Evolutionary conservation across 805 yeast species (phyloP).

Genomic region (Spathaspora hagerdaliae): DNA sequence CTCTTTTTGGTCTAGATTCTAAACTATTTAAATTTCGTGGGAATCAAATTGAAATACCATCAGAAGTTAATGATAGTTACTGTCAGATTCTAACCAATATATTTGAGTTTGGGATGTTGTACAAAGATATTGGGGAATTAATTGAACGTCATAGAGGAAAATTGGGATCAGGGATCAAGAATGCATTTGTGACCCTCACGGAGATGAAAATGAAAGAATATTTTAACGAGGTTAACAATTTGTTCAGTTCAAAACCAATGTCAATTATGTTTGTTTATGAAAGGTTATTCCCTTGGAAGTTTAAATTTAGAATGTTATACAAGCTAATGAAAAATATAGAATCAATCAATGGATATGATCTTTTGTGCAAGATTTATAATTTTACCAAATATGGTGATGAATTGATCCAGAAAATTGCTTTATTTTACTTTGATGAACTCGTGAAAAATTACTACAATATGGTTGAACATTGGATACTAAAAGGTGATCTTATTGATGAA

Average conservation of each 20-base stretch:
- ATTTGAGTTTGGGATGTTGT: conserved; percentile 72
- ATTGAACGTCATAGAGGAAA: conserved; percentile 23
- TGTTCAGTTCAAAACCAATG: conserved; percentile 23
- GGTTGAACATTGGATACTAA: conserved; percentile 61
- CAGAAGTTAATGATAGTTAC: conserved; percentile 49
- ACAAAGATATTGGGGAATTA: conserved; percentile 37
- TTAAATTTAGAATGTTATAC: conserved; percentile 55
- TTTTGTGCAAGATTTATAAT: conserved; percentile 49
- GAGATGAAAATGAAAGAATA: conserved; percentile 35
- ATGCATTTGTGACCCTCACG: conserved; percentile 54
- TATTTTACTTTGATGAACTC: conserved; percentile 31
- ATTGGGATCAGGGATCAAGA: conserved; percentile 50
- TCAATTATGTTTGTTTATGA: conserved; percentile 35
- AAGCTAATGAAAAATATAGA: conserved; percentile 35
- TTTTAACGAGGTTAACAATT: conserved; percentile 28
- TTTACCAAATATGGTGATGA: conserved; percentile 64
- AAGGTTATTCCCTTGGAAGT: conserved; percentile 46
- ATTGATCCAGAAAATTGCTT: conserved; percentile 35
- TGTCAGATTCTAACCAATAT: conserved; percentile 52
- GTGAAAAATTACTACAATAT: conserved; percentile 59
- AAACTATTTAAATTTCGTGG: conserved; percentile 45
- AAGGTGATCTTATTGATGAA: conserved; percentile 57
- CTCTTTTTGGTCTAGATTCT: conserved; percentile 62
- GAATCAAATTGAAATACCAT: conserved; percentile 41
- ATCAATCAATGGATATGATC: conserved; percentile 41